These are phyloP conservation scores for Trichoderma sp. DNA, from an alignment of 2,329 filamentous ascomycete genomes.

Conservation along the genomic window DNA sequence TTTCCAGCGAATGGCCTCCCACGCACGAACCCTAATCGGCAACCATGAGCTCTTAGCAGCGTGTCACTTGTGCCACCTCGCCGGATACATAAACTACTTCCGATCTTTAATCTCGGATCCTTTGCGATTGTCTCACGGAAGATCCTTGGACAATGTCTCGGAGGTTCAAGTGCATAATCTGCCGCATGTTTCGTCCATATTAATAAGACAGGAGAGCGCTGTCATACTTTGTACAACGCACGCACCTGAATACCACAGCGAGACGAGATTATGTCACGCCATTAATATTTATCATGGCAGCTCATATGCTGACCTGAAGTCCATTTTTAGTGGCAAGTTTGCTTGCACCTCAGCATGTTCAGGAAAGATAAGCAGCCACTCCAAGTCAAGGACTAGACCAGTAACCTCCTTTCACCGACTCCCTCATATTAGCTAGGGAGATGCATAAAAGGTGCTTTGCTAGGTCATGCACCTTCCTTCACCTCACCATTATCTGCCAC, in stretches of 20 bases:
- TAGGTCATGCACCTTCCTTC: neutral
- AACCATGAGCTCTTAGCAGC: neutral
- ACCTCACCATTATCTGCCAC: neutral
- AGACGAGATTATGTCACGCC: neutral
- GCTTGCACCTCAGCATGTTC: neutral
- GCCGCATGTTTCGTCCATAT: neutral
- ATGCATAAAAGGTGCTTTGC: neutral
- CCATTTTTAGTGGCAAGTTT: neutral
- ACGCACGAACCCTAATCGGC: neutral
- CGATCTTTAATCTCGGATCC: neutral
- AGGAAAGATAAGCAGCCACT: neutral
- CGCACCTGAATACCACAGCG: neutral
- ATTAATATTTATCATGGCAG: neutral
- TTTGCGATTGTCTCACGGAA: neutral
- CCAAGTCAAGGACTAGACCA: neutral
- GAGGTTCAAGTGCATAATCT: neutral
- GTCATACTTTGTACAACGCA: accelerated
- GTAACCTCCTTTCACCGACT: neutral
- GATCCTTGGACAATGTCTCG: neutral
- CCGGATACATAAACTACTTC: neutral
- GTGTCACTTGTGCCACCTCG: neutral
- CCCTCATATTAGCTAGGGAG: neutral
- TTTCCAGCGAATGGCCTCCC: slow-evolving; percentile 1
- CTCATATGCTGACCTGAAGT: neutral
- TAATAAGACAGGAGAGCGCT: neutral